These are phyloP conservation scores for Beta vulgaris DNA, from an alignment of 148 eudicot genomes.

Conservation along the genomic window DNA sequence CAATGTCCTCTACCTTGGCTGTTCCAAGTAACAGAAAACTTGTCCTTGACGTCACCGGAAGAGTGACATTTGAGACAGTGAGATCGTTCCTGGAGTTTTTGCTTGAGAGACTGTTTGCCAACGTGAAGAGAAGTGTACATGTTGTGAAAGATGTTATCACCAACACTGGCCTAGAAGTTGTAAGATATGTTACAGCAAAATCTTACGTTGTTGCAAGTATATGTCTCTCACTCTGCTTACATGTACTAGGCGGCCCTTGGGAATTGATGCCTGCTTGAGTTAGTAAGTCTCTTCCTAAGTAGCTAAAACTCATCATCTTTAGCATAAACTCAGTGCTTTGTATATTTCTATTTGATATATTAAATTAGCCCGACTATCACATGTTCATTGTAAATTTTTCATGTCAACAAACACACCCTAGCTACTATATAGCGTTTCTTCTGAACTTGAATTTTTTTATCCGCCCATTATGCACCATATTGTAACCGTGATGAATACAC, in stretches of 20 bases:
- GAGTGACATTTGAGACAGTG: slow-evolving; percentile 70
- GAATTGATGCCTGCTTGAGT: slow-evolving; percentile 50
- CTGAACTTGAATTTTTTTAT: background rate
- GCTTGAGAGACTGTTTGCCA: slow-evolving; percentile 42
- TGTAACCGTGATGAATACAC: too few relatives aligned
- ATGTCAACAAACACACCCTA: background rate
- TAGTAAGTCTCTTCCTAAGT: background rate
- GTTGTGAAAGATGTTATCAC: slow-evolving; percentile 46
- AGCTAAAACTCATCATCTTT: background rate
- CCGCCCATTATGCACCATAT: too few relatives aligned
- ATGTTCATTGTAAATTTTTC: slow-evolving; percentile 2
- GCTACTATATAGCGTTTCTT: background rate
- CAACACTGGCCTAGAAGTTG: slow-evolving; percentile 45
- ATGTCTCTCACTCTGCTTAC: slow-evolving; percentile 71
- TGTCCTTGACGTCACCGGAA: slow-evolving; percentile 74
- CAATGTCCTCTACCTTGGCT: slow-evolving; percentile 62
- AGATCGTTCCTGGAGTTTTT: slow-evolving; percentile 61
- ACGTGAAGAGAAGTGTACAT: slow-evolving; percentile 39
- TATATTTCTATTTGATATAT: slow-evolving; percentile 9
- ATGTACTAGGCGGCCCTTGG: slow-evolving; percentile 59
- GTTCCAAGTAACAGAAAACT: slow-evolving; percentile 69
- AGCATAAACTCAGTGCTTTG: background rate
- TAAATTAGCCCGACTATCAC: background rate
- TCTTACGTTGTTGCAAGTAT: slow-evolving; percentile 55
- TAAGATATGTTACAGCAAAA: slow-evolving; percentile 48